A percentile compares a stretch with the other conserved stretches of the same genome.
phyloP scores from a whole-genome alignment of 2,329 filamentous ascomycete genomes.

The Cladosporium sp. region DNA sequence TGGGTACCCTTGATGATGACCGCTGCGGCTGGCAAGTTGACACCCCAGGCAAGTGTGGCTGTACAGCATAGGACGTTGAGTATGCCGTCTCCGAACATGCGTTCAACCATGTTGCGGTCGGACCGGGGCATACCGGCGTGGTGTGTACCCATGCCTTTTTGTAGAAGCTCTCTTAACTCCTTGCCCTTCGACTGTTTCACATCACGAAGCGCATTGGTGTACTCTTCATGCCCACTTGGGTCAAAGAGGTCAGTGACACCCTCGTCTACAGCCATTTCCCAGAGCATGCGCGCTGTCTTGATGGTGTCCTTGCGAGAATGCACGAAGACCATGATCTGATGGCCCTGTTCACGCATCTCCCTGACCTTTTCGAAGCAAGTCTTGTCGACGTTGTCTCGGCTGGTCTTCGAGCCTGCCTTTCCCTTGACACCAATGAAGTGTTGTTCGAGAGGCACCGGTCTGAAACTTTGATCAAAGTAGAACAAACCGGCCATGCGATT shows the following conservation, averaged over 20 bases:
- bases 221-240: constrained; percentile 71
- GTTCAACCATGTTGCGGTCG: constrained; percentile 93
- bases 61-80: constrained; percentile 97
- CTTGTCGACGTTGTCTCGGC: constrained; percentile 81
- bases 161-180: constrained; percentile 82
- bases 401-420: constrained; percentile 74
- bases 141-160: constrained; percentile 89
- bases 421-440: constrained; percentile 96
- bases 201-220: constrained; percentile 73
- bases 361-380: constrained; percentile 91
- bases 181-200: constrained; percentile 80
- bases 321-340: constrained; percentile 99
- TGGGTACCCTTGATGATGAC: constrained; percentile 98
- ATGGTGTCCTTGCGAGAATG: constrained; percentile 94
- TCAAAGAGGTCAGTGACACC: constrained; percentile 78
- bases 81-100: constrained; percentile 85
- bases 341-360: constrained; percentile 85
- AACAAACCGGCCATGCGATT: constrained; percentile 90
- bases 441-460: constrained; percentile 92
- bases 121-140: constrained; percentile 95
- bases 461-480: constrained; percentile 94
- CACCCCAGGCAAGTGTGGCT: constrained; percentile 95
- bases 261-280: constrained; percentile 80
- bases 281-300: constrained; percentile 77
- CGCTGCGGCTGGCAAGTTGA: constrained; percentile 93